Base-by-base conservation (phyloP, 805 yeast genomes). In the Saccharomycopsis fermentans region DNA sequence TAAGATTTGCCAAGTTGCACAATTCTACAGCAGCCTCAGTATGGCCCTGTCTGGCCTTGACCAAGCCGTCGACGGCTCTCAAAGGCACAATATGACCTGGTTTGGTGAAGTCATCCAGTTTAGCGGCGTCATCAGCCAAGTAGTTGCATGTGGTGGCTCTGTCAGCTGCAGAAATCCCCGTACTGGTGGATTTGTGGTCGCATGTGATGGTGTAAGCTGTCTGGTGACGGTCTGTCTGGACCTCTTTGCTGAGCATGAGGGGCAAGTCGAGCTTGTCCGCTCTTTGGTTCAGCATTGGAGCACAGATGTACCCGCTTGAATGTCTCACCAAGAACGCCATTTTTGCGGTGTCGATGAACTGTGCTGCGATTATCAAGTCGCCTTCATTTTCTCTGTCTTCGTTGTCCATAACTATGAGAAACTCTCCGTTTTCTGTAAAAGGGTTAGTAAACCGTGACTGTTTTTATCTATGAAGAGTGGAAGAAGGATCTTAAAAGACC, bases 331-430 rank as follows among this genome's bases (percentile, higher is more conserved):
- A 74, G 67, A 94, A 94, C 1, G 98, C 99, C 97, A 94, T 90
- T 64, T 90, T 82, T 67, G 84, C 84, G 52, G 87, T 82, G 47
- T 96, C 87, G 64, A 84, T 77, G 57, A 76, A 76, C 64, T 86
- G 82, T 40, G 97, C 99, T n/a, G 98, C 95, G 54, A 88, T 84
- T 65, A 94, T 90, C 67, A 94, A 77, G 69, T 94, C 99, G 56
- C 99, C 99, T 74, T 94, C 99, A 71, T 94, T 94, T 71, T 94
- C 99, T 65, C 99, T 83, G 68, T 80, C 80, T 71, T 90, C 97
- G 69, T 94, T 97, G 71, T 94, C 99, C 87, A 94, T 87, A n/a
- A 94, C 99, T 53, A 94, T 81, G 54, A 94, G 77, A 67, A 92
- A 90, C 70, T 90, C 87, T 34, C 95, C 95, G 59, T 80, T 79